A percentile compares a stretch with the other conserved stretches of the same genome.
These are phyloP conservation scores for Teratosphaeria nubilosa DNA, from an alignment of 2,329 filamentous ascomycete genomes.

Conservation along the genomic window DNA sequence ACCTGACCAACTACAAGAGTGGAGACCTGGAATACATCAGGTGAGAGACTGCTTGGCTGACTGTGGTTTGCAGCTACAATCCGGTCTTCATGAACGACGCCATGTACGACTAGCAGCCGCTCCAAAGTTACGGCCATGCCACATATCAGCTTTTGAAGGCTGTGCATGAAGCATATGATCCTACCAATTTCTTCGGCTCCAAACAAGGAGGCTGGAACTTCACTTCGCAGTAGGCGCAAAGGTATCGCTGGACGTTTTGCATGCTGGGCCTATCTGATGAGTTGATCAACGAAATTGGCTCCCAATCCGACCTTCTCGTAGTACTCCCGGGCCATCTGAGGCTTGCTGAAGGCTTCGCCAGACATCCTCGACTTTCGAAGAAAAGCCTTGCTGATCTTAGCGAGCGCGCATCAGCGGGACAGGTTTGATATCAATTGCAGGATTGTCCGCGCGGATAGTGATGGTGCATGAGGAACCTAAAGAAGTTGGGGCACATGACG, in stretches of 20 bases:
- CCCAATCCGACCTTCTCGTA: slow-evolving; percentile 4
- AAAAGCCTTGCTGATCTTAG: slow-evolving; percentile 5
- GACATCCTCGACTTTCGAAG: slow-evolving; percentile 5
- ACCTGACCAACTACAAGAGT: slow-evolving; percentile 12
- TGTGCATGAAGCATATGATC: no score
- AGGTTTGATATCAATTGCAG: no score
- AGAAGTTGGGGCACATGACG: no score
- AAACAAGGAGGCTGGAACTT: no score
- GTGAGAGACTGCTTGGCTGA: no score
- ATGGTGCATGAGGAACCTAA: no score
- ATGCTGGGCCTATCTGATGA: no score
- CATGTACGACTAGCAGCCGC: slow-evolving; percentile 15
- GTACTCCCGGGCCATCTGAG: slow-evolving; percentile 4
- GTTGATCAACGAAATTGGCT: neutral
- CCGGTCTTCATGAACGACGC: slow-evolving; percentile 19
- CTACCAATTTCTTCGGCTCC: no score
- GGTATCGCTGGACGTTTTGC: no score
- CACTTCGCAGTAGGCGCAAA: no score
- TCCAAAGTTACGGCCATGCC: slow-evolving; percentile 9
- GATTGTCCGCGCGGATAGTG: no score
- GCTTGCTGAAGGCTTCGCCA: slow-evolving; percentile 6
- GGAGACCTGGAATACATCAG: slow-evolving; percentile 8
- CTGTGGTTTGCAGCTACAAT: neutral
- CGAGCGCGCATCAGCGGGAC: slow-evolving; percentile 4
- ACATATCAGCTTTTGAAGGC: slow-evolving; percentile 9